Evolutionary conservation across 2,329 filamentous ascomycete genomes (phyloP).

Genomic region (Pseudodiploospora longispora): DNA sequence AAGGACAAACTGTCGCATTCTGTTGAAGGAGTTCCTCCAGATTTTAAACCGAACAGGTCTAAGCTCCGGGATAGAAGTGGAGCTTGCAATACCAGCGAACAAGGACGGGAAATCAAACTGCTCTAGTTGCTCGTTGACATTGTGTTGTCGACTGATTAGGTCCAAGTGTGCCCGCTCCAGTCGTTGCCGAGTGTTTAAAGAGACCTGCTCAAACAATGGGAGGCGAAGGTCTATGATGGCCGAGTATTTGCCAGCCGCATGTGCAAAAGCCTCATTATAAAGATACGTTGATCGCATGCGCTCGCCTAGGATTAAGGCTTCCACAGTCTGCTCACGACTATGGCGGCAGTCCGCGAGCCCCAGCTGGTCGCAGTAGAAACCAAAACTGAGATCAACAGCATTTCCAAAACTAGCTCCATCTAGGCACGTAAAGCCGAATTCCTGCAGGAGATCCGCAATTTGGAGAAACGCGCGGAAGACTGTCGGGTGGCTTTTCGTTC

Average conservation of each 20-base stretch:
- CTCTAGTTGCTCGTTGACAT: slow-evolving; percentile 64
- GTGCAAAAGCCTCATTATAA: slow-evolving; percentile 87
- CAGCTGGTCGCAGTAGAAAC: slow-evolving; percentile 69
- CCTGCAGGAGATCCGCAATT: slow-evolving; percentile 44
- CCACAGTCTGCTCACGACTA: slow-evolving; percentile 81
- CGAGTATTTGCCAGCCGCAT: slow-evolving; percentile 80
- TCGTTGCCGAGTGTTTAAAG: slow-evolving; percentile 63
- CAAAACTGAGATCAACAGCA: slow-evolving; percentile 56
- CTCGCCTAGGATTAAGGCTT: slow-evolving; percentile 84
- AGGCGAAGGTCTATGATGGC: slow-evolving; percentile 59
- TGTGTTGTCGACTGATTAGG: slow-evolving; percentile 62
- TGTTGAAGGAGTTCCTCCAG: slow-evolving; percentile 69
- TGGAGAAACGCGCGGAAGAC: slow-evolving; percentile 47
- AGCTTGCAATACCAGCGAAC: slow-evolving; percentile 81
- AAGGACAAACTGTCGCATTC: slow-evolving; percentile 66
- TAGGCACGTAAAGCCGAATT: slow-evolving; percentile 49
- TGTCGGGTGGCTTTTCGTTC: slow-evolving; percentile 43
- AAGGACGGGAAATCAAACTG: slow-evolving; percentile 88
- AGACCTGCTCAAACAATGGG: slow-evolving; percentile 63
- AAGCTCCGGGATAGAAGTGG: slow-evolving; percentile 67
- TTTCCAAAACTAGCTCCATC: slow-evolving; percentile 53
- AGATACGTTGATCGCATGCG: slow-evolving; percentile 72
- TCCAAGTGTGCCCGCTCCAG: slow-evolving; percentile 77
- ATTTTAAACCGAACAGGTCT: slow-evolving; percentile 73
- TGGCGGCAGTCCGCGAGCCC: slow-evolving; percentile 69